Percentiles rank a stretch among this genome's conserved stretches.
Conservation (phyloP, 1,139 yeast species). For the Candida labiduridarum region DNA sequence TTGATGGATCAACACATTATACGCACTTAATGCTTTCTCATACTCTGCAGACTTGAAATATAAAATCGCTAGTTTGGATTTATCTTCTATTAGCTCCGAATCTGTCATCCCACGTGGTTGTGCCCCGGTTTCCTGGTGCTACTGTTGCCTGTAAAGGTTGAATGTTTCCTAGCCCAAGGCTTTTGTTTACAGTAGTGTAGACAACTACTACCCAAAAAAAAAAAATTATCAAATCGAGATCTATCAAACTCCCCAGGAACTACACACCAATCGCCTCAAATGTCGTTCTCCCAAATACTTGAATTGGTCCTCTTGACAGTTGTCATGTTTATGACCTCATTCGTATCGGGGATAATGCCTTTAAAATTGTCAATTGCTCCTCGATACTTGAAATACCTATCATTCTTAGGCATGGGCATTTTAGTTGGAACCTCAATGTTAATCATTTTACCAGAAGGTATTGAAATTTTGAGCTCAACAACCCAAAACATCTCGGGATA, state of each 20-base stretch:
- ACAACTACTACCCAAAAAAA: background rate
- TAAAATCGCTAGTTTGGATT: conserved; percentile 32
- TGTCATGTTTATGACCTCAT: conserved; percentile 35
- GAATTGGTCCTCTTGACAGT: conserved; percentile 13
- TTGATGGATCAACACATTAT: conserved; percentile 21
- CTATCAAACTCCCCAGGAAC: background rate
- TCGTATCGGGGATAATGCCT: conserved; percentile 37
- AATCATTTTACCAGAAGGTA: conserved; percentile 74
- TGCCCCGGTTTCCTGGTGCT: too few relatives aligned
- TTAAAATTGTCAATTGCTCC: conserved; percentile 21
- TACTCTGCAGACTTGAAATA: conserved; percentile 35
- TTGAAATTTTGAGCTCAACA: conserved; percentile 46
- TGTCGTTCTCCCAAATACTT: conserved; percentile 4
- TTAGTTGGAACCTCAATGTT: conserved; percentile 64
- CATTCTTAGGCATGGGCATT: conserved; percentile 63
- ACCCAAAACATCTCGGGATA: conserved; percentile 18
- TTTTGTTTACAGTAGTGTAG: too few relatives aligned
- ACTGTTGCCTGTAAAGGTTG: too few relatives aligned
- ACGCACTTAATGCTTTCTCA: conserved; percentile 29
- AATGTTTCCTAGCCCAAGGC: too few relatives aligned
- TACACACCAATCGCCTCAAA: background rate
- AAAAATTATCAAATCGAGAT: background rate
- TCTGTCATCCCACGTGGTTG: background rate
- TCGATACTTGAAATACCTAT: conserved; percentile 21
- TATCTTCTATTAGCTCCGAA: conserved; percentile 25